Evolutionary conservation across 2,329 filamentous ascomycete genomes (phyloP).

Genomic region (Pseudophaeomoniella oleicola): DNA sequence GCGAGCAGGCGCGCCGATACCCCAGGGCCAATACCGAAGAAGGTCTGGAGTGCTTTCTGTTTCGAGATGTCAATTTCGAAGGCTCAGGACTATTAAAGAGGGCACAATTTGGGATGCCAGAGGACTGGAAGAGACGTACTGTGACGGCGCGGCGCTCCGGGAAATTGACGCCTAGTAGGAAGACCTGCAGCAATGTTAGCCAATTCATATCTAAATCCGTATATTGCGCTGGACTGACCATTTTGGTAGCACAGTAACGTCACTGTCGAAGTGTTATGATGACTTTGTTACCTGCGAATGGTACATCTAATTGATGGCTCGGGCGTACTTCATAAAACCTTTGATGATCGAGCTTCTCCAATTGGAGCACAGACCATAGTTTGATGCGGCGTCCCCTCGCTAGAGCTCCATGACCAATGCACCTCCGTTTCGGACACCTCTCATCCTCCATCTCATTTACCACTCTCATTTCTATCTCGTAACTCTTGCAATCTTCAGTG

Average conservation of each 20-base stretch:
- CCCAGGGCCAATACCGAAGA: conserved; percentile 70
- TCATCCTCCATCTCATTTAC: conserved; percentile 5
- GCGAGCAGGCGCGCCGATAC: conserved; percentile 65
- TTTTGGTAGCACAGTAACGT: too few relatives aligned
- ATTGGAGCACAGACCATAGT: conserved; percentile 12
- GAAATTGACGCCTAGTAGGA: conserved; percentile 80
- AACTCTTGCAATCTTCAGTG: neutral
- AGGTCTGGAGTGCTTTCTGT: conserved; percentile 49
- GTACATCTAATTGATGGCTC: too few relatives aligned
- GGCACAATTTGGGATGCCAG: too few relatives aligned
- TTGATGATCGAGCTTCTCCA: too few relatives aligned
- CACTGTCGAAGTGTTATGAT: too few relatives aligned
- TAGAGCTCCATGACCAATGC: neutral
- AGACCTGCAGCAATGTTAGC: conserved; percentile 58
- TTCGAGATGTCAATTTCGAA: too few relatives aligned
- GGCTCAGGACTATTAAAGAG: conserved; percentile 2
- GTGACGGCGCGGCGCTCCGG: conserved; percentile 68
- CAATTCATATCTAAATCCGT: too few relatives aligned
- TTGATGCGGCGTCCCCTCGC: neutral
- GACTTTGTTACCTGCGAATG: too few relatives aligned
- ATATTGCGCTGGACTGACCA: too few relatives aligned
- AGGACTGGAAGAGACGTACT: conserved; percentile 37
- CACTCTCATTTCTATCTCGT: conserved; percentile 2
- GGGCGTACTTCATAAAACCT: too few relatives aligned
- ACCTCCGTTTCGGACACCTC: neutral